Evolutionary conservation across 1,284 basidiomycete genomes (phyloP).

Genomic region (Trichosporon asahii): DNA sequence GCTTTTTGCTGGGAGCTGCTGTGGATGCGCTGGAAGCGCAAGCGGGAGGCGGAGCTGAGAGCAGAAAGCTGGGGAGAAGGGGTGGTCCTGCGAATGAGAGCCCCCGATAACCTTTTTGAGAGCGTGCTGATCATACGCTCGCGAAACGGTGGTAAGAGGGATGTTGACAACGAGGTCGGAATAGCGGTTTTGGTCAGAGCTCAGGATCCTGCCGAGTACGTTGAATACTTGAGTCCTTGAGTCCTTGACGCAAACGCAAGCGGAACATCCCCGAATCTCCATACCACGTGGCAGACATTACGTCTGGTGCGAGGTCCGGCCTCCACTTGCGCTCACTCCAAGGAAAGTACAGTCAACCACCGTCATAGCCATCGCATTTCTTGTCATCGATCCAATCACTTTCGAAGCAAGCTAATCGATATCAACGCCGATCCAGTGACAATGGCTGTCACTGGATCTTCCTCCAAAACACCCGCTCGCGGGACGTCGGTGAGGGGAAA

Average conservation of each 20-base stretch:
- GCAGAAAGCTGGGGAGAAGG: not conserved
- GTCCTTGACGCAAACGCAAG: conserved; percentile 6
- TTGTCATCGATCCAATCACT: not conserved
- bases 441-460: conserved; percentile 7
- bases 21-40: not conserved
- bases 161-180: conserved; percentile 1
- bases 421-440: not conserved
- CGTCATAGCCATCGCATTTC: not conserved
- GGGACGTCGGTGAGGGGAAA: not conserved
- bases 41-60: not conserved
- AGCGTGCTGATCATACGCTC: conserved; percentile 15
- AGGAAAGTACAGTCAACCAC: conserved; percentile 4
- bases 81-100: conserved; percentile 9
- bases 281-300: conserved; percentile 1
- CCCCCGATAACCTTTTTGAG: conserved; percentile 11
- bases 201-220: not conserved
- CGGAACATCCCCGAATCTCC: not conserved
- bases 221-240: not conserved
- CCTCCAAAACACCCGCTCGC: not conserved
- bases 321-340: not conserved
- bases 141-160: not conserved
- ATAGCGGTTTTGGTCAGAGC: not conserved
- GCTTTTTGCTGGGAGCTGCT: not conserved
- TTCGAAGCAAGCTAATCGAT: not conserved
- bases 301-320: not conserved